Evolutionary conservation across 805 yeast species (phyloP), one percentile per base, ranked within the genome.

Genomic region (Wickerhamiella nectarea): DNA sequence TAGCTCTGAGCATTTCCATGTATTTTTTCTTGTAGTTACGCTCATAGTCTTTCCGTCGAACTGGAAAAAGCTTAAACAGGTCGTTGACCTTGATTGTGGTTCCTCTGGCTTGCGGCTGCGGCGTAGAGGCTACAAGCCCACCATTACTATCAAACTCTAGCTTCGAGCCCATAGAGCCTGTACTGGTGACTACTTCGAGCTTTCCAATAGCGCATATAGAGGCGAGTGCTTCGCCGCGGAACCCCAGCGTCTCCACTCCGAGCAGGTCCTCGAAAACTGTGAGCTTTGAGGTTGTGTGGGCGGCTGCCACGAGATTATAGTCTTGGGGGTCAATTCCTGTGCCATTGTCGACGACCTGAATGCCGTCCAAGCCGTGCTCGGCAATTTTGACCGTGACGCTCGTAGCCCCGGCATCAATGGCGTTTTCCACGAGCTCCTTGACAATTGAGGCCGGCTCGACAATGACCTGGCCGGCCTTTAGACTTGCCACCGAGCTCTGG

Each of bases 381-480:
- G 67, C 68, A 53, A 89, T 75, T 1, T 65, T 64, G 12, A 89
- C 64, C 39, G 84, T 93, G 24, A 91, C 67, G 42, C 72, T 73
- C 0, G 72, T 67, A 8, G 91, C 72, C 18, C 69, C 60, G 0
- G 96, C 91, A 62, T 91, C 98, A 6, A 89, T 63, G 24, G 91
- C 66, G 57, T 89, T 89, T 54, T 89, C 98, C 2, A 91, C 68
- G 1, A 87, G 63, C 58, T 89, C 98, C 56, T 89, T 89, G 24
- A 80, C 76, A 0, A 83, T 80, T 0, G 89, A 75, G 0, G 74
- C 67, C 35, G 91, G 61, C 52, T 83, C 94, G 4, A 78, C 72
- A 10, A 91, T 81, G 11, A 91, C 97, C 59, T 91, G 98, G 0
- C 95, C 95, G 0, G 96, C 84, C 0, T 95, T 85, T 46, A 89